A percentile compares a stretch with the other conserved stretches of the same genome.
Conservation (phyloP, 805 yeast species). For the Kuraishia ogatae region DNA sequence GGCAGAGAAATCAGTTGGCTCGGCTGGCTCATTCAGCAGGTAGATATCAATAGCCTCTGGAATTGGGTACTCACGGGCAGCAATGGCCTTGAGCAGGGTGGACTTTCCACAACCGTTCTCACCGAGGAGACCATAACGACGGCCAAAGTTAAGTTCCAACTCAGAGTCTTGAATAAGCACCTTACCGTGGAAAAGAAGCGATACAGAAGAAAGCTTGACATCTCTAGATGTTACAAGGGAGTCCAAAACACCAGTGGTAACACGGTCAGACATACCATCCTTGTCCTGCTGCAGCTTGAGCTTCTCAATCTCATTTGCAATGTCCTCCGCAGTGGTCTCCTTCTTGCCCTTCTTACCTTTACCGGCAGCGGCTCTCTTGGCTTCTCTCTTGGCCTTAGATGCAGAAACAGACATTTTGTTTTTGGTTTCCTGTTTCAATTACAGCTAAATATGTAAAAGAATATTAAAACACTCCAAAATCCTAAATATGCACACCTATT, state of each 20-base stretch:
- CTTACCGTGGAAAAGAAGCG: conserved; percentile 94
- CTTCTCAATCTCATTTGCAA: conserved; percentile 69
- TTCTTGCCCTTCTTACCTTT: conserved; percentile 57
- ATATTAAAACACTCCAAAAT: neutral
- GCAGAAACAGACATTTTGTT: conserved; percentile 57
- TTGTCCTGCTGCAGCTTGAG: conserved; percentile 90
- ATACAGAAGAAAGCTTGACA: conserved; percentile 82
- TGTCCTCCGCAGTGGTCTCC: conserved; percentile 48
- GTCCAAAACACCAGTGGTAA: conserved; percentile 92
- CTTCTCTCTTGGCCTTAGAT: conserved; percentile 97
- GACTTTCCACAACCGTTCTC: conserved; percentile 99
- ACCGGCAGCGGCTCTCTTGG: conserved; percentile 86
- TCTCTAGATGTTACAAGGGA: conserved; percentile 88
- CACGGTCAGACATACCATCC: conserved; percentile 94
- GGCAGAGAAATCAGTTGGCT: conserved; percentile 84
- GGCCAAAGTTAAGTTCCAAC: conserved; percentile 91
- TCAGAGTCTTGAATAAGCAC: conserved; percentile 89
- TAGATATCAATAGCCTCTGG: conserved; percentile 90
- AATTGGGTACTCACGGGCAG: conserved; percentile 93
- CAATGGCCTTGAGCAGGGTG: conserved; percentile 85
- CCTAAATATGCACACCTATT: neutral
- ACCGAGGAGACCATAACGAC: conserved; percentile 95
- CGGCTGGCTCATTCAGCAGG: conserved; percentile 95
- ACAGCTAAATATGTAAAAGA: neutral
- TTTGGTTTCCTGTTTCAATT: neutral